A percentile compares a stretch with the other conserved stretches of the same genome.
Evolutionary conservation across 495 filamentous ascomycete genomes (phyloP).

Genomic region (Opeltia flavorubescens): DNA sequence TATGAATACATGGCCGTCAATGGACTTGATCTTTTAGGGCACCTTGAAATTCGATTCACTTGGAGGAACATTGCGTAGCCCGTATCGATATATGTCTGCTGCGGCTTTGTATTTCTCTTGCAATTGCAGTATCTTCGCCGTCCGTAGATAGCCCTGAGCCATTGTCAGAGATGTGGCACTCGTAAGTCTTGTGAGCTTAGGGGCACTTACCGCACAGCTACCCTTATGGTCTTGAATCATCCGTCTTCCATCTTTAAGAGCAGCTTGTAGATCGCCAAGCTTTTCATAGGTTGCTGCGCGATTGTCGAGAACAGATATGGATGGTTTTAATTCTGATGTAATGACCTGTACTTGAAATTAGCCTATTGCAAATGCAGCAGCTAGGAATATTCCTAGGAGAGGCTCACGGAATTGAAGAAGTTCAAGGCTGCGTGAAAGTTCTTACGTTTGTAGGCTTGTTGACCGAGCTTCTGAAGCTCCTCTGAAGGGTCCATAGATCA

Average conservation of each 20-base stretch:
- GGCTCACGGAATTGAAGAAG: constrained; percentile 29
- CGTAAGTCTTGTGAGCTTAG: background rate
- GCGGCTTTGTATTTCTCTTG: constrained; percentile 39
- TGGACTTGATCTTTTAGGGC: constrained; percentile 5
- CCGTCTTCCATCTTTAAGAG: constrained; percentile 42
- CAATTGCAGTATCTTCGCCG: constrained; percentile 44
- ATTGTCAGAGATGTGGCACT: constrained; percentile 1
- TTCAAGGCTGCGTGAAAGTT: constrained; percentile 27
- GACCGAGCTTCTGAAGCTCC: constrained; percentile 17
- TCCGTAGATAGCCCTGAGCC: constrained; percentile 49
- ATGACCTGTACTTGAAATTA: constrained; percentile 23
- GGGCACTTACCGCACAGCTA: constrained; percentile 28
- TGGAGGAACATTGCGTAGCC: constrained; percentile 32
- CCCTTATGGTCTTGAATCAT: constrained; percentile 41
- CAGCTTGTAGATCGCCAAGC: constrained; percentile 35
- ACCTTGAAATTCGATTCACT: constrained; percentile 33
- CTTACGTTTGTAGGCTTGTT: constrained; percentile 27
- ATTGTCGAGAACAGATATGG: constrained; percentile 38
- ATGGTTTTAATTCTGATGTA: constrained; percentile 18
- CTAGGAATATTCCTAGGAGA: background rate
- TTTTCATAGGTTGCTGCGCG: constrained; percentile 48
- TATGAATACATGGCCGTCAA: constrained; percentile 5
- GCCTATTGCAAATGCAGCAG: no score
- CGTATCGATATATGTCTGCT: constrained; percentile 46
- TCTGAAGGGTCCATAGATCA: constrained; percentile 8